A percentile compares a stretch with the other conserved stretches of the same genome.
Evolutionary conservation across 345 rosid genomes (phyloP).

Genomic region (Arabidopsis thaliana): TAIR10.1 NC_003075.7:1159501-1160000

Average conservation of each 20-base stretch:
- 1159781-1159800: not conserved
- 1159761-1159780: conserved; percentile 8
- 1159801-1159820: conserved; percentile 4
- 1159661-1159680: not conserved
- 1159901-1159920: conserved; percentile 21
- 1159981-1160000: conserved; percentile 73
- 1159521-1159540: not conserved
- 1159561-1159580: not conserved
- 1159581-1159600: not conserved
- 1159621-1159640: conserved; percentile 2
- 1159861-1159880: conserved; percentile 9
- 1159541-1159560: not conserved
- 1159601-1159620: not conserved
- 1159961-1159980: conserved; percentile 87
- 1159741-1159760: not conserved
- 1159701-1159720: not conserved
- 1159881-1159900: conserved; percentile 22
- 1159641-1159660: not conserved
- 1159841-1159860: not conserved
- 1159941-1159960: conserved; percentile 59
- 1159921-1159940: conserved; percentile 41
- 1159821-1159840: not conserved
- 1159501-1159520: not conserved
- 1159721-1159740: conserved; percentile 12
- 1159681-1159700: not conserved